phyloP scores from a whole-genome alignment of 2,329 filamentous ascomycete species.

The Didymella pomorum region DNA sequence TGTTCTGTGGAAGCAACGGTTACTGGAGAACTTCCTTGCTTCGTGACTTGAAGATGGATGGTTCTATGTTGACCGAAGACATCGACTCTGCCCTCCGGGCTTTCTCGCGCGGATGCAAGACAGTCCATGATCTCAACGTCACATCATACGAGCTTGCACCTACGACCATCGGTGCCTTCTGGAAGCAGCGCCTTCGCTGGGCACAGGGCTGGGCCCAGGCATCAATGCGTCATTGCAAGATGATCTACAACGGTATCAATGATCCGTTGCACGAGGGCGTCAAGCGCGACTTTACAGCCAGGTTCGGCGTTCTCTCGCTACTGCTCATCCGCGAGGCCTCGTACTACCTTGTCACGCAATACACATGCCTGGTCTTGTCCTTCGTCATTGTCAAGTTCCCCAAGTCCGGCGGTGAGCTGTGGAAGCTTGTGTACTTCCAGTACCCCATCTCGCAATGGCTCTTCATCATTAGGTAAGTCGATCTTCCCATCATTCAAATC shows the following conservation, averaged over 20 bases:
- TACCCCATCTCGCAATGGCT: conserved; percentile 60
- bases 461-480: conserved; percentile 54
- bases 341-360: conserved; percentile 60
- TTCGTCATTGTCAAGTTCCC: conserved; percentile 58
- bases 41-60: conserved; percentile 59
- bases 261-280: conserved; percentile 35
- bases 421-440: conserved; percentile 57
- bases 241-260: conserved; percentile 54
- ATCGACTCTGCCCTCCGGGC: conserved; percentile 60
- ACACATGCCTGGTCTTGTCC: conserved; percentile 56
- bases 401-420: conserved; percentile 47
- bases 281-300: conserved; percentile 48
- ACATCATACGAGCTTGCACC: conserved; percentile 60
- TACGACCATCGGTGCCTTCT: conserved; percentile 55
- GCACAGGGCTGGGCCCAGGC: conserved; percentile 61
- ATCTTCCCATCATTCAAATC: neutral
- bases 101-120: conserved; percentile 54
- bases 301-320: conserved; percentile 57
- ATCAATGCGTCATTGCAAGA: conserved; percentile 53
- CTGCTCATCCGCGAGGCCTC: conserved; percentile 57
- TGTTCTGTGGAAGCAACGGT: conserved; percentile 60
- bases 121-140: conserved; percentile 60
- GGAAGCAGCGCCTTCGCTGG: conserved; percentile 61
- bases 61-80: conserved; percentile 60
- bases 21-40: conserved; percentile 58